These are phyloP conservation scores for Kandelia obovata DNA, from an alignment of 345 rosid species.

Conservation along the genomic window DNA sequence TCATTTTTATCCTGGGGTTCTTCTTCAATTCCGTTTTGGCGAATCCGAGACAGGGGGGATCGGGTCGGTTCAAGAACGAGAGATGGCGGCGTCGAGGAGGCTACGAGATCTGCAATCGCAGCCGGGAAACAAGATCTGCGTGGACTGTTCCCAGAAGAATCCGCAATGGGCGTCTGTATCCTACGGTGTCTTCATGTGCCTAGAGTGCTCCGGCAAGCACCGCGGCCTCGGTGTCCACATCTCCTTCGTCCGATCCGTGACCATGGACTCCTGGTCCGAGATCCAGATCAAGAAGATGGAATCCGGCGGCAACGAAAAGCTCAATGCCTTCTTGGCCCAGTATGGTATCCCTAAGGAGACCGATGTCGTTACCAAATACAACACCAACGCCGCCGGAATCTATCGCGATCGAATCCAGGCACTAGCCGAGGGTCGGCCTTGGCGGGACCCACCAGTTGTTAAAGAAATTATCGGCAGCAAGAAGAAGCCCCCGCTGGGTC, in stretches of 20 bases:
- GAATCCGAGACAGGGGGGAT: conserved; percentile 10
- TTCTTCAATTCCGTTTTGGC: not conserved
- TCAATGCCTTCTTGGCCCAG: conserved; percentile 61
- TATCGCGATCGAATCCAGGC: conserved; percentile 90
- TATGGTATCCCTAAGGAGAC: conserved; percentile 79
- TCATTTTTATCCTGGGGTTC: not conserved
- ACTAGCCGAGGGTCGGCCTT: conserved; percentile 69
- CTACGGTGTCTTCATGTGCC: conserved; percentile 94
- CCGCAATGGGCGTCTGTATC: conserved; percentile 99
- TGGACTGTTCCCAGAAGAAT: conserved; percentile 91
- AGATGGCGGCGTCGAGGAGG: conserved; percentile 77
- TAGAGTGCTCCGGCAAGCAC: conserved; percentile 99
- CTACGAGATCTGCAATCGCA: conserved; percentile 85
- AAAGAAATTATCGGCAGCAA: conserved; percentile 48
- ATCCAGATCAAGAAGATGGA: conserved; percentile 99
- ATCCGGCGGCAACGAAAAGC: conserved; percentile 78
- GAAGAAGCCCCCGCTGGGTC: conserved; percentile 55
- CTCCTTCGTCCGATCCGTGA: conserved; percentile 97
- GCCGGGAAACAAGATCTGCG: conserved; percentile 82
- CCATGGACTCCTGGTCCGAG: conserved; percentile 99
- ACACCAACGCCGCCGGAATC: conserved; percentile 71
- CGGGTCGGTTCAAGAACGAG: conserved; percentile 2
- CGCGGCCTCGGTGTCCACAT: conserved; percentile 98
- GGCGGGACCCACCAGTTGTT: conserved; percentile 85
- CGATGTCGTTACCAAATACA: conserved; percentile 74